Evolutionary conservation across 768 basidiomycete genomes (phyloP).

Genomic region (Serendipita indica): DNA sequence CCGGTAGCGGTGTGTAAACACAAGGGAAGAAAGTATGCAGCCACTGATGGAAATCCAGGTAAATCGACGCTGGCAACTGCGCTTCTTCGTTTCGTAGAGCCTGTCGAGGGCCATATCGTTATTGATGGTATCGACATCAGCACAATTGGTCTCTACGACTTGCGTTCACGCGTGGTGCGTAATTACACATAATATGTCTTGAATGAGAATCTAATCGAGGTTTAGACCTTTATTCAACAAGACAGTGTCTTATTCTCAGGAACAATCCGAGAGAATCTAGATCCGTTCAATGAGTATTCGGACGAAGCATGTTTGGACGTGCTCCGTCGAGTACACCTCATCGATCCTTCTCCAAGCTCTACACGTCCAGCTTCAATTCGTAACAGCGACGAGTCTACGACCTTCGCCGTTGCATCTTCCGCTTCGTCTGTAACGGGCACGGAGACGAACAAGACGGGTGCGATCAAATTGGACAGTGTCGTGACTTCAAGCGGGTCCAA

Average conservation of each 20-base stretch:
- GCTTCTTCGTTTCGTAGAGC: slow-evolving; percentile 27
- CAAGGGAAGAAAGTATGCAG: neutral
- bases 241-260: slow-evolving; percentile 51
- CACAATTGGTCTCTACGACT: slow-evolving; percentile 67
- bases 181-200: slow-evolving; percentile 14
- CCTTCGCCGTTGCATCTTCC: slow-evolving; percentile 26
- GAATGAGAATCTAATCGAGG: neutral
- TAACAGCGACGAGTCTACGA: slow-evolving; percentile 30
- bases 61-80: slow-evolving; percentile 32
- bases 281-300: slow-evolving; percentile 46
- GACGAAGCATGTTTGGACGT: slow-evolving; percentile 72
- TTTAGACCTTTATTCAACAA: slow-evolving; percentile 28
- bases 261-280: slow-evolving; percentile 38
- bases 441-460: slow-evolving; percentile 21
- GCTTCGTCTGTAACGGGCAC: slow-evolving; percentile 32
- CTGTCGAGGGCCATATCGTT: slow-evolving; percentile 53
- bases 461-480: slow-evolving; percentile 54
- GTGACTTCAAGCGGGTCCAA: slow-evolving; percentile 79
- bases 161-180: slow-evolving; percentile 37
- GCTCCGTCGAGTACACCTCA: slow-evolving; percentile 66
- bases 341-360: slow-evolving; percentile 37
- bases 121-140: slow-evolving; percentile 85
- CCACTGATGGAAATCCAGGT: neutral
- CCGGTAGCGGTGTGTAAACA: slow-evolving; percentile 27
- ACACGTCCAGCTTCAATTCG: slow-evolving; percentile 35